Evolutionary conservation across 2,329 filamentous ascomycete species (phyloP), one percentile per base, ranked within the genome.

Genomic region (Aspergillus tubingensis): DNA sequence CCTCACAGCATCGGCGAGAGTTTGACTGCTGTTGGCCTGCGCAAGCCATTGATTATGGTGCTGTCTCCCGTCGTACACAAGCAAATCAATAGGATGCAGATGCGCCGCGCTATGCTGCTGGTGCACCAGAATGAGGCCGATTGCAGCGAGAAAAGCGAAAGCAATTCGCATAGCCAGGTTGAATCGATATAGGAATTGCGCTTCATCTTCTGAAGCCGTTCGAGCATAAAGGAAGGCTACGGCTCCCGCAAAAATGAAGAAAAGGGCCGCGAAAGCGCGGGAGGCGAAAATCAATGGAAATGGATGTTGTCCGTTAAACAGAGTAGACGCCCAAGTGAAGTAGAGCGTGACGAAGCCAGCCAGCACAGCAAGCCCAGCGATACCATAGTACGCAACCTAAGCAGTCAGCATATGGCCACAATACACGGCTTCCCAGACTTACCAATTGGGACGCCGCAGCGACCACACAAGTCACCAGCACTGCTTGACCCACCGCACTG

Each of bases 61-160:
- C 2, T 73, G 62, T 52, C 77, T 76, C 15, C 81, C 84, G 17
- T 82, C 73, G 49, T 81, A 79, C 27, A 87, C 83, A 17, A 87
- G 75, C 38, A 79, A 68, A 55, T 85, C 81, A 53, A 87, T 85
- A 0, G 85, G 84, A 67, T 87, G 85, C 39, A 77, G 77, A 17
- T 74, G 72, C 17, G 77, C 68, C 23, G 74, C 65, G 17, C 74
- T 73, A 21, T 74, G 77, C 56, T 79, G 78, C 30, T 77, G 73
- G 27, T 77, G 71, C 52, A 74, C 76, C 6, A 81, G 70, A 38
- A 73, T 69, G 3, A 79, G 62, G 60, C 78, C 76, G 63, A 81
- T 57, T n/a, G 76, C 68, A 48, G 82, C 73, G 1, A 84, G 67
- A 4, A 79, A 41, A 5, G 79, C 57, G 17, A 82, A 69, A 4